phyloP scores from a whole-genome alignment of 2,329 filamentous ascomycete genomes.

The Fusarium globosum region DNA sequence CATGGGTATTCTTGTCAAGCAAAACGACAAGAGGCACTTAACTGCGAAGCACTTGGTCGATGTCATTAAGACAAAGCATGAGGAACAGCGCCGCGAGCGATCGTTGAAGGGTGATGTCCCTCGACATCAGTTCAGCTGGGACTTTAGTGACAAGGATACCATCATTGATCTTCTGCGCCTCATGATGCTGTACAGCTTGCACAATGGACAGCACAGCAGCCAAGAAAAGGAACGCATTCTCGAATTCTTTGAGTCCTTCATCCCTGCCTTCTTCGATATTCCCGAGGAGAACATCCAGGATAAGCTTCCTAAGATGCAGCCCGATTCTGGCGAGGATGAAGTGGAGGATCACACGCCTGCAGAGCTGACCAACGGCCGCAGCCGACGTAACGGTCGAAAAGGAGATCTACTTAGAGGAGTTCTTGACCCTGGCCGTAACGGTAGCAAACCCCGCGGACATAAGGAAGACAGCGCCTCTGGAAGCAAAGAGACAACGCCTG shows the following conservation, averaged over 20 bases:
- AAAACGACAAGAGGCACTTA: conserved; percentile 89
- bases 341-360: conserved; percentile 77
- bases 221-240: conserved; percentile 79
- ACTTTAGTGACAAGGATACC: conserved; percentile 77
- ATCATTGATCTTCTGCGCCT: conserved; percentile 71
- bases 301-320: conserved; percentile 74
- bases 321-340: conserved; percentile 80
- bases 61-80: conserved; percentile 90
- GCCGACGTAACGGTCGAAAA: conserved; percentile 79
- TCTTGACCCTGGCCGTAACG: conserved; percentile 80
- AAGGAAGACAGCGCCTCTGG: conserved; percentile 84
- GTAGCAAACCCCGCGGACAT: conserved; percentile 74
- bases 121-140: conserved; percentile 79
- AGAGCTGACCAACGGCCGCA: conserved; percentile 75
- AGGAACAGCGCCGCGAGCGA: conserved; percentile 84
- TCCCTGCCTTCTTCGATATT: conserved; percentile 81
- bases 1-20: conserved; percentile 91
- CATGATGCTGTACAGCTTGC: conserved; percentile 72
- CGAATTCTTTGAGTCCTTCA: conserved; percentile 80
- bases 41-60: conserved; percentile 90
- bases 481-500: conserved; percentile 91
- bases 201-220: conserved; percentile 76
- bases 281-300: conserved; percentile 75
- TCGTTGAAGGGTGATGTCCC: conserved; percentile 70
- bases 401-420: conserved; percentile 86